Percentiles rank a stretch among this genome's conserved stretches.
Conservation (phyloP, 257 asterid species). For the Handroanthus guayacan region DNA sequence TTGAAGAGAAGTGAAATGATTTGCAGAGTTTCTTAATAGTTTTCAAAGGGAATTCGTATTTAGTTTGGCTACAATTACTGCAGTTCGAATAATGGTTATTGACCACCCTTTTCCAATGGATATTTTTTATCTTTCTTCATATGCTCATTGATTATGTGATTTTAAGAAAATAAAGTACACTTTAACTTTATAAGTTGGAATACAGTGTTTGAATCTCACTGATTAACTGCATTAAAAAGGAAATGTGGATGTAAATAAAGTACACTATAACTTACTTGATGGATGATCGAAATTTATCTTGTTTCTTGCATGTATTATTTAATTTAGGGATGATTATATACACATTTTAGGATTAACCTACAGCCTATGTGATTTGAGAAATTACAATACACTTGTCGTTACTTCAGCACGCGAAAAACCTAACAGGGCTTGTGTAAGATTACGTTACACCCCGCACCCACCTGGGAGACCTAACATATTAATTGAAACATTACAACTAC, state of each 20-base stretch:
- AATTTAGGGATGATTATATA: not conserved
- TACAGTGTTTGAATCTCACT: not conserved
- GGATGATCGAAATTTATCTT: not conserved
- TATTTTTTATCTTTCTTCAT: not conserved
- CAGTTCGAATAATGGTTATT: constrained; percentile 9
- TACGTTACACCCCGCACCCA: not conserved
- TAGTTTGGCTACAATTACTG: not conserved
- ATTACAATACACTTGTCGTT: too few relatives aligned
- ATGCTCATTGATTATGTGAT: not conserved
- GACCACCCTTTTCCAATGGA: not conserved
- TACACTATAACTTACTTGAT: too few relatives aligned
- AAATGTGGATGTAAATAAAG: constrained; percentile 7
- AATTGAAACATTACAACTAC: too few relatives aligned
- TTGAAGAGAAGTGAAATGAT: not conserved
- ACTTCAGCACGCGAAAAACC: too few relatives aligned
- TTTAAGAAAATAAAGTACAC: not conserved
- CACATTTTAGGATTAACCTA: too few relatives aligned
- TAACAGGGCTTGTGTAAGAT: too few relatives aligned
- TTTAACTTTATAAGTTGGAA: too few relatives aligned
- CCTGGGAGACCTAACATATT: too few relatives aligned
- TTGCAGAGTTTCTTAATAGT: not conserved
- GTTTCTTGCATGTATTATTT: not conserved
- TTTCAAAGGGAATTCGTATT: not conserved
- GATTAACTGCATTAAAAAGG: too few relatives aligned
- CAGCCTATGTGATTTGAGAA: too few relatives aligned